phyloP scores from a whole-genome alignment of 108 stramenopile genomes.

The Poteriospumella lacustris region DNA sequence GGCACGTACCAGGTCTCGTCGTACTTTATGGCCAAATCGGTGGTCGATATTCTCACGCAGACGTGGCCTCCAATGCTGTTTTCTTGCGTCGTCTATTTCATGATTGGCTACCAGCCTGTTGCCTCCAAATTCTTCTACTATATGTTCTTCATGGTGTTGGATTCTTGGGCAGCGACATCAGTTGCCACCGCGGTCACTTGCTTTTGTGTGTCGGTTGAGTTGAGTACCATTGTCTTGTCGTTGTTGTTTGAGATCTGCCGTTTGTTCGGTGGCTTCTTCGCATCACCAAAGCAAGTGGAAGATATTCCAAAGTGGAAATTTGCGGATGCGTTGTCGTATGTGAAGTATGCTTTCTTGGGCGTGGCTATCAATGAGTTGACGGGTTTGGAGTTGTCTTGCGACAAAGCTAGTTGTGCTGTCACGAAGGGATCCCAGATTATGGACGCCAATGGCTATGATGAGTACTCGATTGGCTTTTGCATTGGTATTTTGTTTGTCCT shows the following conservation, averaged over 20 bases:
- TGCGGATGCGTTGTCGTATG: background rate
- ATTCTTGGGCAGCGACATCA: slow-evolving; percentile 18
- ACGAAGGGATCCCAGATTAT: too few relatives aligned
- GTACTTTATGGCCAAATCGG: slow-evolving; percentile 11
- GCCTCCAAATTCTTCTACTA: slow-evolving; percentile 24
- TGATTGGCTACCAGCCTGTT: slow-evolving; percentile 23
- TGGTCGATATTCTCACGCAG: slow-evolving; percentile 16
- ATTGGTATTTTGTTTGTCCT: background rate
- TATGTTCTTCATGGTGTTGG: slow-evolving; percentile 24
- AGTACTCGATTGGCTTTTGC: background rate
- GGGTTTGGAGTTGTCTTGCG: too few relatives aligned
- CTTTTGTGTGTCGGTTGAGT: slow-evolving; percentile 15
- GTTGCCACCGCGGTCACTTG: slow-evolving; percentile 3
- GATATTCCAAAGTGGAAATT: background rate
- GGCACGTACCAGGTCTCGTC: slow-evolving; percentile 22
- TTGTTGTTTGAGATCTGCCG: slow-evolving; percentile 10
- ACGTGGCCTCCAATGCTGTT: slow-evolving; percentile 10
- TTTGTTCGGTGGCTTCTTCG: slow-evolving; percentile 22
- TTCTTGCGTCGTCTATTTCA: slow-evolving; percentile 17
- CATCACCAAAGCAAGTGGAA: background rate
- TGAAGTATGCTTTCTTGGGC: background rate
- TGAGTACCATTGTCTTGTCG: slow-evolving; percentile 5
- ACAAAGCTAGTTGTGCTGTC: too few relatives aligned
- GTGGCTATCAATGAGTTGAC: background rate
- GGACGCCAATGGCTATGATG: background rate